These are phyloP conservation scores for Pelargonium nanum DNA, from an alignment of 345 rosid species.

Conservation along the genomic window DNA sequence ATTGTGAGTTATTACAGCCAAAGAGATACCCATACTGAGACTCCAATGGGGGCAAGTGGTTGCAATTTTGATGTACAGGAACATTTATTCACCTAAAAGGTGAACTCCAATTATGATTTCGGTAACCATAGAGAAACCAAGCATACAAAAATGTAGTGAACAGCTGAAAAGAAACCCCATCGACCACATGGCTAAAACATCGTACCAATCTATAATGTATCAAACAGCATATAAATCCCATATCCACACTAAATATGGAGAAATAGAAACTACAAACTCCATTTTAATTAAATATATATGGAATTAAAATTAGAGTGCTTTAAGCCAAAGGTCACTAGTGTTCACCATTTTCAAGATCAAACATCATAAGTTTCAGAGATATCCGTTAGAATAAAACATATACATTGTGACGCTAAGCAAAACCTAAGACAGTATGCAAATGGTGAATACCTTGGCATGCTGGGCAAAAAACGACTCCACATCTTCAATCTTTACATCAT, in stretches of 20 bases:
- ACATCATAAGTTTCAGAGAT: neutral
- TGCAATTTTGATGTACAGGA: neutral
- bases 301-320: too few species aligned
- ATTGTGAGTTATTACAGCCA: neutral
- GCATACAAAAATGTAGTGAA: neutral
- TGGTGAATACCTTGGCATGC: slow-evolving; percentile 30
- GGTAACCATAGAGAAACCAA: neutral
- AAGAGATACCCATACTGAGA: neutral
- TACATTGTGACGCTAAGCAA: neutral
- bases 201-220: neutral
- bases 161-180: neutral
- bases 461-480: slow-evolving; percentile 32
- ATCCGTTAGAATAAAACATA: neutral
- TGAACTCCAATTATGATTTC: too few species aligned
- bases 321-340: too few species aligned
- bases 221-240: neutral
- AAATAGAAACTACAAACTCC: too few species aligned
- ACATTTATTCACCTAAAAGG: neutral
- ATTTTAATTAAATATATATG: too few species aligned
- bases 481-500: slow-evolving; percentile 27
- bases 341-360: too few species aligned
- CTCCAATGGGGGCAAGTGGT: neutral
- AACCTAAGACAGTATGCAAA: neutral
- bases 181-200: neutral
- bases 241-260: neutral